Conservation (phyloP, 345 rosid genomes). For the Tarenaya hassleriana region DNA sequence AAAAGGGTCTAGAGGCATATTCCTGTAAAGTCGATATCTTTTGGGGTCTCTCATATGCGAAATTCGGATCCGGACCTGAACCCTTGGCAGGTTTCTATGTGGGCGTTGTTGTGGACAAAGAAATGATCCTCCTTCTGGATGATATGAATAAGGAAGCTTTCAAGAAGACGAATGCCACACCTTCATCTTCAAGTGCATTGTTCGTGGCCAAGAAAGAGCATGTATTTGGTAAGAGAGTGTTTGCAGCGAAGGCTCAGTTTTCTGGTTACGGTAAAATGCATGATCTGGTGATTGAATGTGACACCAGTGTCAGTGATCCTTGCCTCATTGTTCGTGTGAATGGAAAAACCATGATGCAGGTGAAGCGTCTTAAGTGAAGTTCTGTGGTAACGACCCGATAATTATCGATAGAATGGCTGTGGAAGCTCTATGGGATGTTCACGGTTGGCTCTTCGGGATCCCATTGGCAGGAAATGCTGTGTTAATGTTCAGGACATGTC, state of each 20-base stretch:
- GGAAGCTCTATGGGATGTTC: slow-evolving; percentile 91
- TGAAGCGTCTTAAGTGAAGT: slow-evolving; percentile 83
- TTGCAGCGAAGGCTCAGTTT: slow-evolving; percentile 69
- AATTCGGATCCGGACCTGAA: slow-evolving; percentile 80
- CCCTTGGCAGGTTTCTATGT: slow-evolving; percentile 67
- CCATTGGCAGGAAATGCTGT: slow-evolving; percentile 64
- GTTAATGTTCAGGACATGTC: slow-evolving; percentile 79
- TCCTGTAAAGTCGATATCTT: slow-evolving; percentile 45
- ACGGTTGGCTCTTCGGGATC: slow-evolving; percentile 82
- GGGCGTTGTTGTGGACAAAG: slow-evolving; percentile 53
- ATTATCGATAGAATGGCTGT: slow-evolving; percentile 74
- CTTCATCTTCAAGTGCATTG: slow-evolving; percentile 35
- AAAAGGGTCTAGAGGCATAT: slow-evolving; percentile 58
- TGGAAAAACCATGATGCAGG: slow-evolving; percentile 63
- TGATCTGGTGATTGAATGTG: slow-evolving; percentile 75
- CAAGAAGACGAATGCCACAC: slow-evolving; percentile 48
- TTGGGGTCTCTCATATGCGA: slow-evolving; percentile 76
- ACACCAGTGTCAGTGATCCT: slow-evolving; percentile 57
- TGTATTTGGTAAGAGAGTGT: slow-evolving; percentile 77
- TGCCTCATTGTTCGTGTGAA: slow-evolving; percentile 74
- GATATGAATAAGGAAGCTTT: slow-evolving; percentile 74
- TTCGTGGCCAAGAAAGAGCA: no score
- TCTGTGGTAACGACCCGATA: slow-evolving; percentile 81
- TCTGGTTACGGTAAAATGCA: slow-evolving; percentile 53
- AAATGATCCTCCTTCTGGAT: slow-evolving; percentile 64